phyloP scores from a whole-genome alignment of 768 basidiomycete species.

The Fibroporia radiculosa region DNA sequence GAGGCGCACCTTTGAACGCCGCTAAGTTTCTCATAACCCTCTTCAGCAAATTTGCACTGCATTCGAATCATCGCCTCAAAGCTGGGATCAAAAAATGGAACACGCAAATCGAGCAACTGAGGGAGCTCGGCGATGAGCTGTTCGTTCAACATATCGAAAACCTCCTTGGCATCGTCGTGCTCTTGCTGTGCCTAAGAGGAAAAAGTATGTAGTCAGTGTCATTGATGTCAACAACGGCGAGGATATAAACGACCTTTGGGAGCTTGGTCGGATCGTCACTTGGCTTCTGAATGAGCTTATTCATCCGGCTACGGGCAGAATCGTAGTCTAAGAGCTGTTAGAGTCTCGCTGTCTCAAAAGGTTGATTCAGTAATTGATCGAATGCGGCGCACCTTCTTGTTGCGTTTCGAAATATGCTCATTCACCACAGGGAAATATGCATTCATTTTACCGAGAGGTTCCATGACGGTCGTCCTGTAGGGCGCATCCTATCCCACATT shows the following conservation, averaged over 20 bases:
- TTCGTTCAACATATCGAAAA: constrained; percentile 89
- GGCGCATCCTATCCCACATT: constrained; percentile 65
- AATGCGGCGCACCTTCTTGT: constrained; percentile 72
- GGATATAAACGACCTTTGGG: constrained; percentile 47
- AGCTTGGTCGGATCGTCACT: constrained; percentile 89
- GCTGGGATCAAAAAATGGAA: constrained; percentile 97
- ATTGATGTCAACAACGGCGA: neutral
- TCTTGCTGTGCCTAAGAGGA: constrained; percentile 99
- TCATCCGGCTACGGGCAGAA: constrained; percentile 80
- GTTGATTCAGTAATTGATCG: neutral
- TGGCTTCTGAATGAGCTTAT: constrained; percentile 87
- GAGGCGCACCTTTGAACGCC: constrained; percentile 74
- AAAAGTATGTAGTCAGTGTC: too few species aligned
- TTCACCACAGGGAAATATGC: constrained; percentile 92
- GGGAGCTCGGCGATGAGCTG: constrained; percentile 90
- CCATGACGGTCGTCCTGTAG: constrained; percentile 89
- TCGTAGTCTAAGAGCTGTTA: constrained; percentile 90
- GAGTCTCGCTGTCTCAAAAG: neutral
- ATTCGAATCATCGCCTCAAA: constrained; percentile 99
- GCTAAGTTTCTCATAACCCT: constrained; percentile 95
- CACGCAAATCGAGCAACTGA: constrained; percentile 86
- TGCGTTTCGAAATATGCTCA: constrained; percentile 87
- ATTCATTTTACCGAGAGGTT: constrained; percentile 95
- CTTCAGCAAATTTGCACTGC: constrained; percentile 96
- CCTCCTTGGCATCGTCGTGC: constrained; percentile 88